Evolutionary conservation across 139 green algal genomes (phyloP), one percentile per base, ranked within the genome.

Genomic region (Picochlorum sp.): DNA sequence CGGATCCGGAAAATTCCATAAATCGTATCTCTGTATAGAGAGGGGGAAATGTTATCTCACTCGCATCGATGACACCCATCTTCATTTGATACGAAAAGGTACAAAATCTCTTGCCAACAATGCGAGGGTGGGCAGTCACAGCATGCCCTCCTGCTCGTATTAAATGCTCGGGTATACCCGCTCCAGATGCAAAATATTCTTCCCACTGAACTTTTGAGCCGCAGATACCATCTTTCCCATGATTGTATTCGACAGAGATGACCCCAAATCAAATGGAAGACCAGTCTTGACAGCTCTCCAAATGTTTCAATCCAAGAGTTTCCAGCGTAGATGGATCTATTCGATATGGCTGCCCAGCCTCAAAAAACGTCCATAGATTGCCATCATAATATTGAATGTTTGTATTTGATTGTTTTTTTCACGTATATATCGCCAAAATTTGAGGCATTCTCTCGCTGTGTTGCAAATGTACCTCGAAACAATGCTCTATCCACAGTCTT

Each of bases 381-480:
- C 57, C 78, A 6, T 69, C 65, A 69, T 65, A 80, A 49, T 58
- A 28, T 26, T 68, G 41, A 26, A 83, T 50, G n/a, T 70, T 77
- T 21, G 74, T 78, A 71, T 79, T 83, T 38, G 65, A 69, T 10
- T 10, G 60, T 20, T 51, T 79, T 79, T 55, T 74, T 77, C 11
- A 75, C 37, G 15, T 63, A 57, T 4, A 85, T 23, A 57, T 81
- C 69, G 10, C 77, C 57, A 2, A 58, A 34, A 51, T 78, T 64
- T 0, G 60, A 16, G 1, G 73, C 70, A 15, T 71, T 75, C 0
- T 52, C 5, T 6, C 62, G 69, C 63, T 78, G 68, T 7, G 73
- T 80, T 61, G 56, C 79, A 59, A 88, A 77, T 5, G 67, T 75
- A 38, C 73, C 76, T 45, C 81, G 73, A 58, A 80, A 87, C 65